phyloP scores from a whole-genome alignment of 805 yeast species.

The Kodamaea lidongshanica region DNA sequence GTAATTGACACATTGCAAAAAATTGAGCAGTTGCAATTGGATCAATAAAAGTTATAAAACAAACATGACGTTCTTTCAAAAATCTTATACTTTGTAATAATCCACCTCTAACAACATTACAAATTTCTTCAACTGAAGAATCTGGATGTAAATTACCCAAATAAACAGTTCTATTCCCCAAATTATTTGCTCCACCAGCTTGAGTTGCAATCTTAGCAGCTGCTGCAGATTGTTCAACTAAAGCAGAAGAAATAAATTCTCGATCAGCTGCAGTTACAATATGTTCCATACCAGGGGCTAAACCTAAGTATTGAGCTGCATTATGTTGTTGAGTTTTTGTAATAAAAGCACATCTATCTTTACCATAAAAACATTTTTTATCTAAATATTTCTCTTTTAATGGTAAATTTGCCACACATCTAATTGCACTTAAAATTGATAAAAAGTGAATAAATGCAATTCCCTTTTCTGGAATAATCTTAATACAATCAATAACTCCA shows the following conservation, averaged over 20 bases:
- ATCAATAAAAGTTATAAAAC: slow-evolving; percentile 92
- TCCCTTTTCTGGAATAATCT: slow-evolving; percentile 72
- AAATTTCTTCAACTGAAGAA: slow-evolving; percentile 83
- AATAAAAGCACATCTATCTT: slow-evolving; percentile 90
- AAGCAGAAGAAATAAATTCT: slow-evolving; percentile 60
- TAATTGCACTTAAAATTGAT: slow-evolving; percentile 77
- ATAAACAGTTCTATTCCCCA: slow-evolving; percentile 91
- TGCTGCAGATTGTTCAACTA: slow-evolving; percentile 91
- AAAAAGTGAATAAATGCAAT: slow-evolving; percentile 89
- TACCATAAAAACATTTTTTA: slow-evolving; percentile 82
- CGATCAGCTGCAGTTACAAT: slow-evolving; percentile 64
- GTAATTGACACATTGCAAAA: slow-evolving; percentile 87
- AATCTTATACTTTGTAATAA: slow-evolving; percentile 77
- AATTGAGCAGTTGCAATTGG: slow-evolving; percentile 98
- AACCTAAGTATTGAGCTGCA: slow-evolving; percentile 90
- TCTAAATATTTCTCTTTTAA: slow-evolving; percentile 61
- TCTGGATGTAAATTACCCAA: slow-evolving; percentile 86
- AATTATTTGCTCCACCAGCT: slow-evolving; percentile 87
- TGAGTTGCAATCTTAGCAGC: slow-evolving; percentile 96
- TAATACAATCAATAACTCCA: slow-evolving; percentile 83
- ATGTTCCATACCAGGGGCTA: slow-evolving; percentile 85
- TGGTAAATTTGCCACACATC: slow-evolving; percentile 73
- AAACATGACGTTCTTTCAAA: slow-evolving; percentile 79
- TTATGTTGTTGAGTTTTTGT: slow-evolving; percentile 95
- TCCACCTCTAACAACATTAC: slow-evolving; percentile 96